Conservation (phyloP, 306 rosid genomes). For the Bauhinia variegata region DNA sequence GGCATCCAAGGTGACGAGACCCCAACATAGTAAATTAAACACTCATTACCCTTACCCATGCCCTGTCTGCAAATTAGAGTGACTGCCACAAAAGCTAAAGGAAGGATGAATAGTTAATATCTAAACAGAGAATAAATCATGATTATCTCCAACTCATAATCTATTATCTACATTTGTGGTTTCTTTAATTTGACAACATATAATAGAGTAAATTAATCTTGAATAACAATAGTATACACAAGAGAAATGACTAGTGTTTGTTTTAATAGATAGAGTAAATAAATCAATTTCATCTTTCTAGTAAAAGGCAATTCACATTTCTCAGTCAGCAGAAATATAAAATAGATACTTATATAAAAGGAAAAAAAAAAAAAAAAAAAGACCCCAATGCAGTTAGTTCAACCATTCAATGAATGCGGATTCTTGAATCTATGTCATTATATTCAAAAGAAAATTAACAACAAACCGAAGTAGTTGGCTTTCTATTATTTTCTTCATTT, state of each 20-base stretch:
- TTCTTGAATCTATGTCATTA: background rate
- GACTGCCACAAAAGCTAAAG: slow-evolving; percentile 27
- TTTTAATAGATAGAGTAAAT: too few relatives aligned
- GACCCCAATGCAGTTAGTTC: slow-evolving; percentile 16
- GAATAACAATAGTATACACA: background rate
- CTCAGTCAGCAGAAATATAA: too few relatives aligned
- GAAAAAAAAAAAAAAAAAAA: background rate
- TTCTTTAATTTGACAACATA: too few relatives aligned
- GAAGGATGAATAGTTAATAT: background rate
- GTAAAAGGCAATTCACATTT: too few relatives aligned
- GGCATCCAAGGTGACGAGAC: too few relatives aligned
- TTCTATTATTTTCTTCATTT: background rate
- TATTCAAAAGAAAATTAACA: background rate
- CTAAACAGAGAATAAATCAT: background rate
- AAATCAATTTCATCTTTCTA: too few relatives aligned
- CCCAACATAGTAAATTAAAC: too few relatives aligned
- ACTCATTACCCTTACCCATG: too few relatives aligned
- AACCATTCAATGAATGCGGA: slow-evolving; percentile 21
- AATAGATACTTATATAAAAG: background rate
- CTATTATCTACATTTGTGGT: too few relatives aligned
- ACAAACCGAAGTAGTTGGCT: background rate
- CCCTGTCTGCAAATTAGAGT: background rate
- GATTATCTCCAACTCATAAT: background rate
- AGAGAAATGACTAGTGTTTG: background rate
- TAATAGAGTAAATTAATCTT: background rate